Evolutionary conservation across 2,329 filamentous ascomycete genomes (phyloP).

Genomic region (Metarhizium humberi): DNA sequence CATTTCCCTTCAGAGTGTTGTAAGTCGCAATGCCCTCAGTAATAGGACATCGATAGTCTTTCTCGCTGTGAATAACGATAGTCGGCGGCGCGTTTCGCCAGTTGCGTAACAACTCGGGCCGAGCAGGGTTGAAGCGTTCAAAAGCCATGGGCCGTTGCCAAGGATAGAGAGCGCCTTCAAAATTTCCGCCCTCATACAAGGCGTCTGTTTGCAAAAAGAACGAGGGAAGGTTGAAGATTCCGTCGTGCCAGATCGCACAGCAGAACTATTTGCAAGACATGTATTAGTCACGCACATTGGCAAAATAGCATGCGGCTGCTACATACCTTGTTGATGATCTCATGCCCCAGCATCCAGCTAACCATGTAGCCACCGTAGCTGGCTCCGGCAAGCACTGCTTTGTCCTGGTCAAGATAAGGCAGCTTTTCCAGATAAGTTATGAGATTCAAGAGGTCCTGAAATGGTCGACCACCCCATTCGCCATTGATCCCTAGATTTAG

Average conservation of each 20-base stretch:
- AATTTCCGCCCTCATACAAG: slow-evolving; percentile 19
- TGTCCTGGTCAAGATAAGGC: slow-evolving; percentile 42
- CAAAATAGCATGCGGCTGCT: not conserved
- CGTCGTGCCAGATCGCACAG: slow-evolving; percentile 37
- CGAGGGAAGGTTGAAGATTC: slow-evolving; percentile 26
- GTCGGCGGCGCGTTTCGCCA: slow-evolving; percentile 57
- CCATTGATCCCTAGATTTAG: slow-evolving; percentile 33
- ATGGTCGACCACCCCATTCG: slow-evolving; percentile 44
- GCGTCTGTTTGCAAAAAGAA: slow-evolving; percentile 18
- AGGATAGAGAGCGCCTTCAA: slow-evolving; percentile 32
- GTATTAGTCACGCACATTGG: not conserved
- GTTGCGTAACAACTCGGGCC: slow-evolving; percentile 36
- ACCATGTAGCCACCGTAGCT: slow-evolving; percentile 53
- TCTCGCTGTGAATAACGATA: slow-evolving; percentile 61
- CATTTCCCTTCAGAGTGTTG: slow-evolving; percentile 59
- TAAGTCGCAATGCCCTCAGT: slow-evolving; percentile 57
- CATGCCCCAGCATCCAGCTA: slow-evolving; percentile 47
- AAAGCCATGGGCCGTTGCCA: slow-evolving; percentile 37
- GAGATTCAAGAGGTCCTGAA: slow-evolving; percentile 45
- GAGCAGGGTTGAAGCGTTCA: slow-evolving; percentile 41
- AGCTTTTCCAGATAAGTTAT: slow-evolving; percentile 40
- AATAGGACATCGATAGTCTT: slow-evolving; percentile 49
- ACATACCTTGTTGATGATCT: slow-evolving; percentile 35
- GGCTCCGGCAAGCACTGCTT: slow-evolving; percentile 42
- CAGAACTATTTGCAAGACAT: slow-evolving; percentile 10